Percentiles rank a stretch among this genome's conserved stretches.
phyloP scores from a whole-genome alignment of 2,329 filamentous ascomycete genomes.

The Nothophaeocryptopus gaeumannii region DNA sequence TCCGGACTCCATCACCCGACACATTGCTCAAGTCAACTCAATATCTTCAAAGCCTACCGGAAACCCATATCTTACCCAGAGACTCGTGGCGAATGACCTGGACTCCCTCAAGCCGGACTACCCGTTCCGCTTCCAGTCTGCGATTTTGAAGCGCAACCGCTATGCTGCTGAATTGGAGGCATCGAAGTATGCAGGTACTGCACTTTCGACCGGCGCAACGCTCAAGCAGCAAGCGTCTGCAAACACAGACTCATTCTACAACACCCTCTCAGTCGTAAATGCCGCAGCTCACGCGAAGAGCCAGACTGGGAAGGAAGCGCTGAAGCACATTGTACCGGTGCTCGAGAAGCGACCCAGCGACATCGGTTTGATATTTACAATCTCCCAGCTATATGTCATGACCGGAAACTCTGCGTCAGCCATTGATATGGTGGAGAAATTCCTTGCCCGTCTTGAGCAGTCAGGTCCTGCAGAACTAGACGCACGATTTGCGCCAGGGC shows the following conservation, averaged over 20 bases:
- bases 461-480: slow-evolving; percentile 60
- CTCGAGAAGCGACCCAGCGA: slow-evolving; percentile 74
- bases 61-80: slow-evolving; percentile 69
- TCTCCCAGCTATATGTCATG: slow-evolving; percentile 76
- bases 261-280: slow-evolving; percentile 61
- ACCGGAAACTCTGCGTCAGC: slow-evolving; percentile 71
- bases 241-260: slow-evolving; percentile 40
- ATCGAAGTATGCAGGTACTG: slow-evolving; percentile 66
- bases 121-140: slow-evolving; percentile 69
- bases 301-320: slow-evolving; percentile 61
- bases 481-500: slow-evolving; percentile 76
- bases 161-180: slow-evolving; percentile 64
- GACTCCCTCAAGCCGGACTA: slow-evolving; percentile 57
- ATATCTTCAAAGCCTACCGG: slow-evolving; percentile 45
- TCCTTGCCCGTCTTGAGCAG: slow-evolving; percentile 69
- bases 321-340: slow-evolving; percentile 67
- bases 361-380: slow-evolving; percentile 73
- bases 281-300: slow-evolving; percentile 71
- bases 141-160: slow-evolving; percentile 60
- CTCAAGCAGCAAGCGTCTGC: slow-evolving; percentile 49
- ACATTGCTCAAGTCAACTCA: slow-evolving; percentile 66
- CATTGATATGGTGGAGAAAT: slow-evolving; percentile 69
- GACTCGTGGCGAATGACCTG: slow-evolving; percentile 57
- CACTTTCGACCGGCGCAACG: slow-evolving; percentile 51
- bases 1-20: slow-evolving; percentile 63